Percentiles rank a stretch among this genome's conserved stretches.
These are phyloP conservation scores for Plasmodium yoelii DNA, from an alignment of 169 alveolate genomes.

Conservation along the genomic window DNA sequence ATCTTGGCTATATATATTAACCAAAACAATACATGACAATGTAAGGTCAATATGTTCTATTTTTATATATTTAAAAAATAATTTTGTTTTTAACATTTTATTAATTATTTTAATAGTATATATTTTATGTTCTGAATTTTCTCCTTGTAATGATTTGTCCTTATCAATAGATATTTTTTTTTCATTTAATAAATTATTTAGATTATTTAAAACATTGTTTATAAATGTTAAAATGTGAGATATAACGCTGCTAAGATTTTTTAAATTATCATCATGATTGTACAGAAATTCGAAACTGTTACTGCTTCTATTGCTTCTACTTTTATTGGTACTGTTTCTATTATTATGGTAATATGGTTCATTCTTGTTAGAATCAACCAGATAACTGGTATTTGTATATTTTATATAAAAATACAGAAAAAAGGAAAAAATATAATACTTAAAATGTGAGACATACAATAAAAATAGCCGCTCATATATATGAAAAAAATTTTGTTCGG, in stretches of 20 bases:
- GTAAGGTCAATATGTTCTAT: constrained; percentile 25
- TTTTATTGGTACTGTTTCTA: neutral
- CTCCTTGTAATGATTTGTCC: neutral
- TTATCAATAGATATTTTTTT: neutral
- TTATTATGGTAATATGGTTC: neutral
- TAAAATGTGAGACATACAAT: constrained; percentile 48
- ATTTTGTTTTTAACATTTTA: constrained; percentile 27
- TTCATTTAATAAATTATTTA: constrained; percentile 7
- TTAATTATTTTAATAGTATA: constrained; percentile 17
- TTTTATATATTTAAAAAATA: constrained; percentile 27
- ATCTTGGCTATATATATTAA: constrained; percentile 17
- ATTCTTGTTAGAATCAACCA: neutral
- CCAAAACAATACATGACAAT: constrained; percentile 37
- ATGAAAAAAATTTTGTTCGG: neutral
- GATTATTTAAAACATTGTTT: constrained; percentile 12
- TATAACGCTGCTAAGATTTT: constrained; percentile 15
- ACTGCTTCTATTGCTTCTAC: too few relatives aligned
- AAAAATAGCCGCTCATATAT: constrained; percentile 36
- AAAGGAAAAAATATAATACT: constrained; percentile 59
- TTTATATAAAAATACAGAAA: constrained; percentile 37
- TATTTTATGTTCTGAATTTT: neutral
- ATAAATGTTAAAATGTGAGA: constrained; percentile 11
- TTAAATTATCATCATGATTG: constrained; percentile 36
- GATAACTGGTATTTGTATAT: neutral
- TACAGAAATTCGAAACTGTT: constrained; percentile 8